A percentile compares a stretch with the other conserved stretches of the same genome.
These are phyloP conservation scores for Boletales sp. DNA, from an alignment of 768 basidiomycete genomes.

Conservation along the genomic window DNA sequence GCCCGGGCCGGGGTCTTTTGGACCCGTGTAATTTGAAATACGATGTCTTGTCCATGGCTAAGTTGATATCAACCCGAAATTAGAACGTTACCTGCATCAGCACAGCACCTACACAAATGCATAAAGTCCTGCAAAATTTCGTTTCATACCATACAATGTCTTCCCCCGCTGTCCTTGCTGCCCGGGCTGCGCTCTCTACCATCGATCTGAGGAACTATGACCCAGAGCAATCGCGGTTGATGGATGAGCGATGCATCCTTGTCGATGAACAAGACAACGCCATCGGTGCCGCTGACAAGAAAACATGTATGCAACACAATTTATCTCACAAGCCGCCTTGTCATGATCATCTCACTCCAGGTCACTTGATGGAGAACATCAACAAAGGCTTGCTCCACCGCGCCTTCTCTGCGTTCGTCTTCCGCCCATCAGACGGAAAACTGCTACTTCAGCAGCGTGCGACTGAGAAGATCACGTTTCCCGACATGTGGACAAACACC, in stretches of 20 bases:
- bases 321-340: background rate
- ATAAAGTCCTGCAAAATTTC: conserved; percentile 7
- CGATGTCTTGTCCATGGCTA: too few relatives aligned
- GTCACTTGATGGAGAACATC: conserved; percentile 98
- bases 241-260: conserved; percentile 94
- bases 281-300: conserved; percentile 90
- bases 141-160: conserved; percentile 36
- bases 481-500: conserved; percentile 99
- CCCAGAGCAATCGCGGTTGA: conserved; percentile 86
- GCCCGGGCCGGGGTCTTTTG: too few relatives aligned
- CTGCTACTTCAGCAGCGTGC: conserved; percentile 93
- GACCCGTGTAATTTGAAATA: too few relatives aligned
- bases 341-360: conserved; percentile 28
- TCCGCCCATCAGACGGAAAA: conserved; percentile 90
- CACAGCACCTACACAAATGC: background rate
- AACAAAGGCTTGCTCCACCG: conserved; percentile 91
- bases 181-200: conserved; percentile 60
- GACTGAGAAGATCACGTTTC: conserved; percentile 99
- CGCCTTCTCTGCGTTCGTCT: conserved; percentile 97
- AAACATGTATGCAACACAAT: conserved; percentile 69
- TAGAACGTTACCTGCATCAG: background rate
- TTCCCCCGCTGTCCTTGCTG: conserved; percentile 61
- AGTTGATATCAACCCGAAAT: background rate
- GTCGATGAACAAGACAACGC: conserved; percentile 85
- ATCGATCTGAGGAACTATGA: conserved; percentile 85